Evolutionary conservation across 2,329 filamentous ascomycete species (phyloP), one percentile per base, ranked within the genome.

Genomic region (Aspergillus eucalypticola): DNA sequence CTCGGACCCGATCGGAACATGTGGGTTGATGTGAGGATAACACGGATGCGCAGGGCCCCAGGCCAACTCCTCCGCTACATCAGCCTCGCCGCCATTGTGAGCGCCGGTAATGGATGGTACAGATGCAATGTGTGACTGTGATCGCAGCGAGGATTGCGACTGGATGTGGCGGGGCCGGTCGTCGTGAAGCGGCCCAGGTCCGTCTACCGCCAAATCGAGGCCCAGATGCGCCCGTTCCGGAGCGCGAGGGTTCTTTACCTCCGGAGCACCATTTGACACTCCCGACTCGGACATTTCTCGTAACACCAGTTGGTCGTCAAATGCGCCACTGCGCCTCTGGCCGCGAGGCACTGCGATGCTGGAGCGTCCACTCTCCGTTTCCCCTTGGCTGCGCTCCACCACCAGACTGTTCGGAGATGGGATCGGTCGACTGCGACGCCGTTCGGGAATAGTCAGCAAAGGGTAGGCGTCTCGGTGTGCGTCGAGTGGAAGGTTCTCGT

Each of bases 31-130:
- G 72, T 98, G 95, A 52, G 95, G 95, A 73, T 89, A 98, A 75
- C 95, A 99, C 4, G 95, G 94, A 74, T 99, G 95, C 42, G 90
- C 87, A 13, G 93, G 92, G 0, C 95, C 94, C 95, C 95, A 99
- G 76, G 92, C 87, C 54, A 92, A 87, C 63, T 90, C 89, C 56
- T 88, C 82, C 27, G 87, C 88, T 21, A 85, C 83, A 53, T 88
- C 84, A 13, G 71, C 75, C 51, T 88, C 84, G 11, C 67, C 73
- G 13, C 69, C 69, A 3, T 73, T 71, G 17, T 75, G 64, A 39
- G 69, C 67, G 27, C 69, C 72, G 8, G 73, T 72, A 32, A 76
- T 73, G 11, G 75, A 77, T 1, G 76, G 74, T n/a, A 76, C 62
- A 0, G 75, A 75, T 8, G 75, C 74, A 44, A 74, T 72, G 56